Evolutionary conservation across 257 asterid species (phyloP).

Genomic region (Nicotiana attenuata): DNA sequence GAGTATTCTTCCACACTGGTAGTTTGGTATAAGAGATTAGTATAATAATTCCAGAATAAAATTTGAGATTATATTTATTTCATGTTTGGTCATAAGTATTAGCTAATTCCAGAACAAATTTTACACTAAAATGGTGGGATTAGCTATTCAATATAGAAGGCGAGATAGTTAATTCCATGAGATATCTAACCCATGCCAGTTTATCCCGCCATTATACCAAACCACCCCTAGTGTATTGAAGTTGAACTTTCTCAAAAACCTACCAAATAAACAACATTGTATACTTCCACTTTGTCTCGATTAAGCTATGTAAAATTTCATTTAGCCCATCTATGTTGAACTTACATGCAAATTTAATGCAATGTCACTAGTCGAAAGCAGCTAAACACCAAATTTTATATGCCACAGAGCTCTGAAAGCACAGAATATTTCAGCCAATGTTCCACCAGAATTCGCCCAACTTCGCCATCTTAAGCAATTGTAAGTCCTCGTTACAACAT

Average conservation of each 20-base stretch:
- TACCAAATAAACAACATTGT: neutral
- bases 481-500: constrained; percentile 36
- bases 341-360: neutral
- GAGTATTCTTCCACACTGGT: too few relatives aligned
- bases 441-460: constrained; percentile 67
- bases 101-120: too few relatives aligned
- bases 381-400: neutral
- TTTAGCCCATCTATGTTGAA: neutral
- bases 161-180: too few relatives aligned
- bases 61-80: too few relatives aligned
- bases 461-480: constrained; percentile 63
- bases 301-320: neutral
- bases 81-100: too few relatives aligned
- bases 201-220: too few relatives aligned
- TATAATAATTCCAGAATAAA: too few relatives aligned
- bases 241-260: neutral
- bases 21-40: too few relatives aligned
- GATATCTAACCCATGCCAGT: too few relatives aligned
- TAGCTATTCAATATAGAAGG: too few relatives aligned
- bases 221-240: neutral
- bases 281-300: neutral
- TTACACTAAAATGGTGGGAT: too few relatives aligned
- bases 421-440: constrained; percentile 66
- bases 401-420: constrained; percentile 69
- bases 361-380: neutral